phyloP scores from a whole-genome alignment of 257 asterid species.

The Cinchona pubescens region DNA sequence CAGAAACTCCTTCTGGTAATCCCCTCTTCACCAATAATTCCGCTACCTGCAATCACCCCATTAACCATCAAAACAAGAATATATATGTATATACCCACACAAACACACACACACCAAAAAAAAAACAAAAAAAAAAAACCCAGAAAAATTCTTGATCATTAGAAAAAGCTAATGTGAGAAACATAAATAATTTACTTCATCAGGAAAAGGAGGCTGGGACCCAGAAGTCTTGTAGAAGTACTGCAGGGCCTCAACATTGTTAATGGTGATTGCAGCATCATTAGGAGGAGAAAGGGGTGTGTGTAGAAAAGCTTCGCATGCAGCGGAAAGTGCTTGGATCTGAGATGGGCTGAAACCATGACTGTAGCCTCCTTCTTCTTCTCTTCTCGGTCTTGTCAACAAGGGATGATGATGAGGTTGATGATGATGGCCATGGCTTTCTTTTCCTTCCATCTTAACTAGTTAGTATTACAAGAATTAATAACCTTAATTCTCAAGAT shows the following conservation, averaged over 20 bases:
- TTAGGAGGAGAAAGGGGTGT: constrained; percentile 43
- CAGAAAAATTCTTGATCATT: background rate
- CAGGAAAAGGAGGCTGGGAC: constrained; percentile 41
- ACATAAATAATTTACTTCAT: constrained; percentile 40
- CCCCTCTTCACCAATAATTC: constrained; percentile 55
- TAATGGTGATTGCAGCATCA: background rate
- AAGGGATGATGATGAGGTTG: constrained; percentile 46
- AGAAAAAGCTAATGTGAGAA: background rate
- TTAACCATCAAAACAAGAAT: background rate
- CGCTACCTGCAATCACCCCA: constrained; percentile 53
- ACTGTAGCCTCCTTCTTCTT: constrained; percentile 35
- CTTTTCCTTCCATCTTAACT: constrained; percentile 18
- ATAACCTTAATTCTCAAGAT: constrained; percentile 2
- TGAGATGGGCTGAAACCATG: constrained; percentile 81
- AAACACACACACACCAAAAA: constrained; percentile 10
- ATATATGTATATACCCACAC: background rate
- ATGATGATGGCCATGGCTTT: constrained; percentile 4
- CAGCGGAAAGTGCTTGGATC: constrained; percentile 60
- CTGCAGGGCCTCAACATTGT: constrained; percentile 12
- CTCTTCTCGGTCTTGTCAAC: constrained; percentile 42
- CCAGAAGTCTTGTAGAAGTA: constrained; percentile 44
- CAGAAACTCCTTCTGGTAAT: constrained; percentile 40
- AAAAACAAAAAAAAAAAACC: background rate
- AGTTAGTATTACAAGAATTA: background rate
- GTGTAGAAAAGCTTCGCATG: constrained; percentile 68